These are phyloP conservation scores for Aspergillus nomiae DNA, from an alignment of 2,329 filamentous ascomycete species.

Conservation along the genomic window DNA sequence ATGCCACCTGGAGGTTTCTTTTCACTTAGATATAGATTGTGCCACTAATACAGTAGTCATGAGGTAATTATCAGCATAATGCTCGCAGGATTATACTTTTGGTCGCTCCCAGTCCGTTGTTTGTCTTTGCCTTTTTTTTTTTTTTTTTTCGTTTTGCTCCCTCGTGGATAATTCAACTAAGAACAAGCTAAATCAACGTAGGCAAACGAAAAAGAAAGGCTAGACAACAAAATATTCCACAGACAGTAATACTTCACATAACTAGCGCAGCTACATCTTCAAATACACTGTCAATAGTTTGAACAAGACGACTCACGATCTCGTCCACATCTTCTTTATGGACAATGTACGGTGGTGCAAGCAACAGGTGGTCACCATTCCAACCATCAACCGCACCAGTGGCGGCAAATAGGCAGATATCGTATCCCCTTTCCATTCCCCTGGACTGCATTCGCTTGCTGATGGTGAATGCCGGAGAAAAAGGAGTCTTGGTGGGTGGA, in stretches of 20 bases:
- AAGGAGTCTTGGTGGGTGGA: conserved; percentile 13
- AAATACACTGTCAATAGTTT: conserved; percentile 4
- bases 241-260: not conserved
- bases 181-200: not conserved
- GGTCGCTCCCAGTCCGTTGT: too few species aligned
- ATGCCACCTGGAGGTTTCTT: too few species aligned
- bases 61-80: too few species aligned
- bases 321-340: conserved; percentile 2
- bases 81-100: too few species aligned
- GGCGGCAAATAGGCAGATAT: conserved; percentile 8
- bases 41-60: too few species aligned
- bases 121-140: too few species aligned
- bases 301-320: conserved; percentile 2
- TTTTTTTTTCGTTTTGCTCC: too few species aligned
- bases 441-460: conserved; percentile 4
- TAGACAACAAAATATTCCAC: not conserved
- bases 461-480: not conserved
- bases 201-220: not conserved
- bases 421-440: conserved; percentile 11
- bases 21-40: too few species aligned
- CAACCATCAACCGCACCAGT: conserved; percentile 26
- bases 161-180: not conserved
- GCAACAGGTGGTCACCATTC: conserved; percentile 46
- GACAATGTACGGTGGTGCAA: conserved; percentile 8
- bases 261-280: not conserved